Percentiles rank a stretch among this genome's conserved stretches.
Evolutionary conservation across 306 rosid genomes (phyloP).

Genomic region (Rosa chinensis): DNA sequence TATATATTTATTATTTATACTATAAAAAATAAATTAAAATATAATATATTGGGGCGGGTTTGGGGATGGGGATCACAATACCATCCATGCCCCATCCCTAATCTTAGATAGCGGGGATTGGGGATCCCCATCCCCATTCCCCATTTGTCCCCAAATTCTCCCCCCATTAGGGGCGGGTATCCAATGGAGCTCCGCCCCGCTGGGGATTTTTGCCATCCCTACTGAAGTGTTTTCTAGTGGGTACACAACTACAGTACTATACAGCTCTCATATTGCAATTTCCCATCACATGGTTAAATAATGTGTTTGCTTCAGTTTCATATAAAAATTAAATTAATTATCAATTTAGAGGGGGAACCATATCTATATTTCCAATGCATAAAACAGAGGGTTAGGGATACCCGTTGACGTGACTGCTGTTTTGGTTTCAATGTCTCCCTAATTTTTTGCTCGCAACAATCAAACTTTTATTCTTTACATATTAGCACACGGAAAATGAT

Average conservation of each 20-base stretch:
- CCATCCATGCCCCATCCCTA: no score
- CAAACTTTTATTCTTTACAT: neutral
- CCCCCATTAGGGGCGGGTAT: no score
- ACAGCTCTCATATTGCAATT: neutral
- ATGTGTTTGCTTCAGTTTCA: neutral
- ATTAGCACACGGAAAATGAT: neutral
- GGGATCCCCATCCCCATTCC: no score
- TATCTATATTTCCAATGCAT: neutral
- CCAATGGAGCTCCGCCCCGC: no score
- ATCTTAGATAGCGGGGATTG: no score
- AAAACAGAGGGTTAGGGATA: neutral
- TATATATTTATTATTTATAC: no score
- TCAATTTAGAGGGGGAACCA: neutral
- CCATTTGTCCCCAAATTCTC: no score
- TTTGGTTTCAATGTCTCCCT: neutral
- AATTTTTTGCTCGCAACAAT: neutral
- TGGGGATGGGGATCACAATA: no score
- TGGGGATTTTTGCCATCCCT: no score
- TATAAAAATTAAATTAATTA: neutral
- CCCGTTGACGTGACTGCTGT: neutral
- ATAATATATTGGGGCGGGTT: no score
- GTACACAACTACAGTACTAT: no score
- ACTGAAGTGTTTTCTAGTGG: neutral
- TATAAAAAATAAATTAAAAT: no score
- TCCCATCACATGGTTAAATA: conserved; percentile 15